These are phyloP conservation scores for Dittrichia graveolens DNA, from an alignment of 129 eudicot genomes.

Conservation along the genomic window DNA sequence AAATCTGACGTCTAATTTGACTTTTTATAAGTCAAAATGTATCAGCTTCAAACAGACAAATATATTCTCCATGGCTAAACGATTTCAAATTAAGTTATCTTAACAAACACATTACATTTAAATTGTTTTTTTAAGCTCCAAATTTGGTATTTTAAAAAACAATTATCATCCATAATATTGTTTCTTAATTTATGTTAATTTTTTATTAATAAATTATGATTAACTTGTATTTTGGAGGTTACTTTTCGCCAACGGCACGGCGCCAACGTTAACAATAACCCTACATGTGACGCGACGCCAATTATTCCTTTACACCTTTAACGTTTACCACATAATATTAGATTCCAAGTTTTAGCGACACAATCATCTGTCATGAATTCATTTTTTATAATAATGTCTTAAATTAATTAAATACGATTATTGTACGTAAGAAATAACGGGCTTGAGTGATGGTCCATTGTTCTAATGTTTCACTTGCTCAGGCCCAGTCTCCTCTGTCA, in stretches of 20 bases:
- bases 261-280: slow-evolving; percentile 28
- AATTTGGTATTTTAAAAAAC: too few relatives aligned
- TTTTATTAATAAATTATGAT: not conserved
- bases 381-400: not conserved
- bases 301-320: not conserved
- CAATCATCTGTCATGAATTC: not conserved
- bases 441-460: slow-evolving; percentile 3
- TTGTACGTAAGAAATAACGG: not conserved
- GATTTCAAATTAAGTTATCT: too few relatives aligned
- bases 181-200: too few relatives aligned
- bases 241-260: slow-evolving; percentile 21
- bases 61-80: too few relatives aligned
- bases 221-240: not conserved
- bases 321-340: not conserved
- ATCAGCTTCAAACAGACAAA: too few relatives aligned
- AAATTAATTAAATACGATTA: not conserved
- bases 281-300: slow-evolving; percentile 30
- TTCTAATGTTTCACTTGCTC: not conserved
- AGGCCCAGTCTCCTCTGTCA: slow-evolving; percentile 22
- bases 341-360: not conserved
- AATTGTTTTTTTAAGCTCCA: not conserved
- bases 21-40: not conserved
- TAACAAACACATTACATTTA: not conserved
- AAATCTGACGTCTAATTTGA: slow-evolving; percentile 19
- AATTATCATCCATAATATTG: too few relatives aligned